Evolutionary conservation across 331 rosid species (phyloP).

Genomic region (Pyracantha coccinea): DNA sequence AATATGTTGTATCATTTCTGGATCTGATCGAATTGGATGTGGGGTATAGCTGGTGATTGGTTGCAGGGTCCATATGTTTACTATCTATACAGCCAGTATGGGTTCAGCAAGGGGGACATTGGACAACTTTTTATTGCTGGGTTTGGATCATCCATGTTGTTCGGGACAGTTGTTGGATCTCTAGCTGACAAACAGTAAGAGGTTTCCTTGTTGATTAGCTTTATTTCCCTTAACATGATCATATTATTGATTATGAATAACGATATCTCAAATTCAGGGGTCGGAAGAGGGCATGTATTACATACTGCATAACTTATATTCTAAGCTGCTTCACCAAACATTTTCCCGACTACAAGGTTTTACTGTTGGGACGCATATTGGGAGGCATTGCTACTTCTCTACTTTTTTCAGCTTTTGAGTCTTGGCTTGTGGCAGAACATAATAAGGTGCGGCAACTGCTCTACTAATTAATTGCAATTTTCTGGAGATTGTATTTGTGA

Average conservation of each 20-base stretch:
- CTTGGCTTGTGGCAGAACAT: conserved; percentile 36
- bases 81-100: conserved; percentile 27
- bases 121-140: conserved; percentile 37
- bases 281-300: conserved; percentile 33
- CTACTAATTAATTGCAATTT: not conserved
- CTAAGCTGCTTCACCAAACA: conserved; percentile 31
- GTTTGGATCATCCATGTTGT: conserved; percentile 31
- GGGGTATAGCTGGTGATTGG: conserved; percentile 32
- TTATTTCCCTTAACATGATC: not conserved
- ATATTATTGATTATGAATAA: not conserved
- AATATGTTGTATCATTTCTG: not conserved
- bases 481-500: not conserved
- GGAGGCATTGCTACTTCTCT: conserved; percentile 35
- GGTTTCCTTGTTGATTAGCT: not conserved
- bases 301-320: conserved; percentile 28
- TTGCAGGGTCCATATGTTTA: conserved; percentile 37
- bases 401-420: conserved; percentile 31
- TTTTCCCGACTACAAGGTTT: conserved; percentile 26
- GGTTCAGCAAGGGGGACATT: conserved; percentile 22
- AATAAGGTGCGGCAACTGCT: conserved; percentile 10
- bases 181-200: conserved; percentile 34
- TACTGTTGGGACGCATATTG: conserved; percentile 29
- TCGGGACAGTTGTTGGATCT: conserved; percentile 31
- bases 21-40: conserved; percentile 12
- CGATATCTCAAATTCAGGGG: conserved; percentile 17